These are phyloP conservation scores for Mortierella sp. DNA, from an alignment of 371 early-diverging fungal species.

Conservation along the genomic window DNA sequence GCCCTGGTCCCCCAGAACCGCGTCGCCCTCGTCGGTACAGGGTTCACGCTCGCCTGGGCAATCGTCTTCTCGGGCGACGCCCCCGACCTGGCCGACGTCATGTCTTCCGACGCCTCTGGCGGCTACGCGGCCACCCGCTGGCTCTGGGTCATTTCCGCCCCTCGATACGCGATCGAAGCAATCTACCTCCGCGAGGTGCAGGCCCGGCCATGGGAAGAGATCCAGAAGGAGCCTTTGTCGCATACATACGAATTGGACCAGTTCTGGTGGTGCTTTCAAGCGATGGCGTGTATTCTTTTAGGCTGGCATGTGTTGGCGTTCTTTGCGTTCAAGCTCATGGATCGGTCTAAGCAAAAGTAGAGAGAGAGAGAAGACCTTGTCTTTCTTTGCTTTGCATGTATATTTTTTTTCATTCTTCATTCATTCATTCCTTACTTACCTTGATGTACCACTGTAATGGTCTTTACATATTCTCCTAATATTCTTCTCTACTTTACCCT, in stretches of 20 bases:
- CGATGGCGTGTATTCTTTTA: conserved; percentile 52
- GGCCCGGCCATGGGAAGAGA: conserved; percentile 59
- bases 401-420: background rate
- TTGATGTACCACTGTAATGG: background rate
- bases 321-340: conserved; percentile 60
- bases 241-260: conserved; percentile 36
- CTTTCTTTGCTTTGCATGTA: background rate
- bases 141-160: conserved; percentile 61
- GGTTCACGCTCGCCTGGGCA: conserved; percentile 62
- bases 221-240: conserved; percentile 27
- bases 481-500: background rate
- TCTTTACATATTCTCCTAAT: background rate
- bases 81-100: conserved; percentile 60
- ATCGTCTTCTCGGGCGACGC: conserved; percentile 65
- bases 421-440: background rate
- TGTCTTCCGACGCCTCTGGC: conserved; percentile 22
- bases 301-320: conserved; percentile 63
- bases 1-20: conserved; percentile 53
- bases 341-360: conserved; percentile 62
- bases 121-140: conserved; percentile 54
- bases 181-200: conserved; percentile 63
- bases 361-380: background rate
- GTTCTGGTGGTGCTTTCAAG: conserved; percentile 51
- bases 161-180: conserved; percentile 67
- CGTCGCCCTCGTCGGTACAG: conserved; percentile 61